phyloP scores from a whole-genome alignment of 2,329 filamentous ascomycete genomes.

The Geosmithia morbida region DNA sequence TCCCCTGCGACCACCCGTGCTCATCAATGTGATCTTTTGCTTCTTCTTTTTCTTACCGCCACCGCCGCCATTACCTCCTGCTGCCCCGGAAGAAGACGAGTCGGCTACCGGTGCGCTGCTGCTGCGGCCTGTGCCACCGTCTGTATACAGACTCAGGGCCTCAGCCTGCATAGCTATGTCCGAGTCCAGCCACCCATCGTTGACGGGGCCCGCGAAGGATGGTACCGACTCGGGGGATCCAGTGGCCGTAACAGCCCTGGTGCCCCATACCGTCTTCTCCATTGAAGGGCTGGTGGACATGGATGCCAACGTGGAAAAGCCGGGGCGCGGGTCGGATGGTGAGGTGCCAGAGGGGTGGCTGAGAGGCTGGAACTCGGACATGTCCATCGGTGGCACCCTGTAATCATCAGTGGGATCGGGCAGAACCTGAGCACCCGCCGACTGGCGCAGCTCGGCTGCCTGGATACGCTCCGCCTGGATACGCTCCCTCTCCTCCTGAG shows the following conservation, averaged over 20 bases:
- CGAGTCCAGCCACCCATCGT: conserved; percentile 69
- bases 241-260: conserved; percentile 40
- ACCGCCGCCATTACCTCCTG: conserved; percentile 14
- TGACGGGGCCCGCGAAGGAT: conserved; percentile 14
- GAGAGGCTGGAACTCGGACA: conserved; percentile 53
- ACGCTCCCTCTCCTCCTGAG: conserved; percentile 74
- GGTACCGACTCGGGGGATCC: conserved; percentile 39
- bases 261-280: conserved; percentile 85
- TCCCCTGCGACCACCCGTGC: conserved; percentile 42
- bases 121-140: neutral
- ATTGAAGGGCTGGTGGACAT: conserved; percentile 71
- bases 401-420: conserved; percentile 23
- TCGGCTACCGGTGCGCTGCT: neutral
- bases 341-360: conserved; percentile 32
- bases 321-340: conserved; percentile 41
- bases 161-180: conserved; percentile 48
- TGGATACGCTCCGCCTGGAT: conserved; percentile 70
- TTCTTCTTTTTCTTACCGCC: conserved; percentile 53
- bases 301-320: conserved; percentile 56
- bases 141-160: conserved; percentile 27
- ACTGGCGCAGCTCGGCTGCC: conserved; percentile 49
- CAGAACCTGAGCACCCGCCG: conserved; percentile 21
- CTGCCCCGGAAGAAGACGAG: neutral
- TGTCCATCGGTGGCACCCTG: conserved; percentile 24
- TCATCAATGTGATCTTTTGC: conserved; percentile 61